Evolutionary conservation across 768 basidiomycete species (phyloP).

Genomic region (Mycena indigotica): DNA sequence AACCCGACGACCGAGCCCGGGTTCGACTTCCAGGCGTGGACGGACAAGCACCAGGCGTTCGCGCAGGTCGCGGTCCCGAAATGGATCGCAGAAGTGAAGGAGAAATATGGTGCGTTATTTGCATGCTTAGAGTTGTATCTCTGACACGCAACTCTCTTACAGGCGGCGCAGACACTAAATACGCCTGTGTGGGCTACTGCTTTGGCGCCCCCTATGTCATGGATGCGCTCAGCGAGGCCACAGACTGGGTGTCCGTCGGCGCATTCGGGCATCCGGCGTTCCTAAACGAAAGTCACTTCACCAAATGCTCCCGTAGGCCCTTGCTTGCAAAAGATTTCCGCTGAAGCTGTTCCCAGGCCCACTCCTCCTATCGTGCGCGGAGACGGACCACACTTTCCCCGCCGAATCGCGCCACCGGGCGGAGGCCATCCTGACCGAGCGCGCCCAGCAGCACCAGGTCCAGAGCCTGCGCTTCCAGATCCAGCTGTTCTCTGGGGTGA

Average conservation of each 20-base stretch:
- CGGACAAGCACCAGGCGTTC: slow-evolving; percentile 30
- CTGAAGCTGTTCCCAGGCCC: slow-evolving; percentile 20
- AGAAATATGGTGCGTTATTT: slow-evolving; percentile 36
- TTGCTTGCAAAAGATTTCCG: background rate
- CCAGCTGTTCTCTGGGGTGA: slow-evolving; percentile 44
- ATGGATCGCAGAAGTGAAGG: slow-evolving; percentile 44
- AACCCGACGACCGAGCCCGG: slow-evolving; percentile 25
- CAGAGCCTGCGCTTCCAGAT: slow-evolving; percentile 20
- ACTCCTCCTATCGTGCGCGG: slow-evolving; percentile 43
- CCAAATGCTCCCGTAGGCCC: slow-evolving; percentile 35
- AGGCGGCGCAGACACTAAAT: slow-evolving; percentile 16
- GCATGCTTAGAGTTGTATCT: background rate
- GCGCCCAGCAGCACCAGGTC: background rate
- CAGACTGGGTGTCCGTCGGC: slow-evolving; percentile 18
- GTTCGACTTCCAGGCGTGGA: slow-evolving; percentile 37
- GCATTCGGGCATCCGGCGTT: slow-evolving; percentile 45
- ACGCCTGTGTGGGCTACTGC: slow-evolving; percentile 39
- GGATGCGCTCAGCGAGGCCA: slow-evolving; percentile 24
- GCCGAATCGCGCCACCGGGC: slow-evolving; percentile 36
- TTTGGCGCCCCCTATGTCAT: slow-evolving; percentile 45
- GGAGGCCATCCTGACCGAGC: slow-evolving; percentile 42
- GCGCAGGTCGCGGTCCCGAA: slow-evolving; percentile 32
- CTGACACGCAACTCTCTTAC: background rate
- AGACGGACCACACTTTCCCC: slow-evolving; percentile 46
- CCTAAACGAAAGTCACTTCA: slow-evolving; percentile 35